Conservation (phyloP, 2,329 filamentous ascomycete genomes). For the Fusarium mexicanum region DNA sequence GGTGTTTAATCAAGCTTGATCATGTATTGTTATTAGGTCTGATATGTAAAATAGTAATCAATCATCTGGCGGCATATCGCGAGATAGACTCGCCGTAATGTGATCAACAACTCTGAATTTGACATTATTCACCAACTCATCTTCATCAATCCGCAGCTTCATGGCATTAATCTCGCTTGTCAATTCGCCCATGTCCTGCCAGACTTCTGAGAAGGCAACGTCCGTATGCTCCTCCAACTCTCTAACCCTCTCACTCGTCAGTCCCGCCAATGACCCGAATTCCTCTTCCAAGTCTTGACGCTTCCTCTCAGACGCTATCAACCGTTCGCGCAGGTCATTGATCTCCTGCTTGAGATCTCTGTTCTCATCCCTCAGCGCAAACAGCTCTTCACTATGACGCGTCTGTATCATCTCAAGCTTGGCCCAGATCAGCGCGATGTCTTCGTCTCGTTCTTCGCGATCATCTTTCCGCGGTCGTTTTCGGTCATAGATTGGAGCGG, state of each 20-base stretch:
- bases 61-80: background rate
- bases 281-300: background rate
- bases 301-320: background rate
- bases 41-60: background rate
- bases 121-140: background rate
- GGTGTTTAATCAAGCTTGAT: too few species aligned
- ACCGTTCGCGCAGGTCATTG: background rate
- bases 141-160: background rate
- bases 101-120: conserved; percentile 8
- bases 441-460: conserved; percentile 1
- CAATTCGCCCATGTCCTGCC: background rate
- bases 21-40: too few species aligned
- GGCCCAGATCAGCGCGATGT: conserved; percentile 13
- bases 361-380: background rate
- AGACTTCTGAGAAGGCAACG: background rate
- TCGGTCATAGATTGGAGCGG: background rate
- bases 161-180: background rate
- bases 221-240: background rate
- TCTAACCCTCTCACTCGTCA: background rate
- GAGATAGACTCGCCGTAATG: background rate
- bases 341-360: conserved; percentile 6
- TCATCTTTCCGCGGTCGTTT: conserved; percentile 5
- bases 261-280: background rate
- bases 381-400: background rate
- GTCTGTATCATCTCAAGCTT: background rate